Evolutionary conservation across 2,329 filamentous ascomycete genomes (phyloP), one percentile per base, ranked within the genome.

Genomic region (Dryadomyces quercus-mongolicae): DNA sequence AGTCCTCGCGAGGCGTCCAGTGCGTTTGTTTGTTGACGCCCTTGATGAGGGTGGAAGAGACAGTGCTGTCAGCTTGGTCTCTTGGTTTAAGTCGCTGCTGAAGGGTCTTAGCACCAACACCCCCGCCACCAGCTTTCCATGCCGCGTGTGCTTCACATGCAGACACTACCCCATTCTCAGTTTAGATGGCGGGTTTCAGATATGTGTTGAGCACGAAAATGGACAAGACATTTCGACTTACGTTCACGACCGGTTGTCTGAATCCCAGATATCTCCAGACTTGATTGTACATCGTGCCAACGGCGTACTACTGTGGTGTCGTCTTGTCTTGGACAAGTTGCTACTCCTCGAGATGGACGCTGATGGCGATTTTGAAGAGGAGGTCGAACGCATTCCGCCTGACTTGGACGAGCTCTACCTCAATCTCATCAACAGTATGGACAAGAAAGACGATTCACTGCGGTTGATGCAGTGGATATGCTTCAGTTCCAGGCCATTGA

Each of bases 21-120:
- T 68, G 3, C 60, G 55, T 47, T 10, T 70, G 1, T 67, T 69
- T 43, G 51, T 70, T 21, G 69, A 70, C 21, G 68, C 68, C 0
- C 52, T 71, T 1, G 67, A 71, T 53, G 68, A 70, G 52, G 61
- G 62, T 45, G 66, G 64, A 12, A 42, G 65, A 50, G 45, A 61
- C 0, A 53, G 45, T 36, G 66, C 64, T 1, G 36, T 55, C 2
- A 3, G 56, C 0, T 48, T 68, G 1, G 54, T 62, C 5, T 15
- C 53, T 0, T 45, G 53, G 0, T 62, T 69, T 48, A 59, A 62
- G 31, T 57, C 53, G 20, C 36, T 67, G 3, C 38, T 66, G 6
- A 54, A 63, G 20, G 53, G 48, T 4, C 40, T 63, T 13, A 51
- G 57, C n/a, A 43, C 56, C n/a, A 58, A 49, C 9, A 49, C 21